Conservation (phyloP, 192 early-diverging fungal genomes). For the Funneliformis mosseae region DNA sequence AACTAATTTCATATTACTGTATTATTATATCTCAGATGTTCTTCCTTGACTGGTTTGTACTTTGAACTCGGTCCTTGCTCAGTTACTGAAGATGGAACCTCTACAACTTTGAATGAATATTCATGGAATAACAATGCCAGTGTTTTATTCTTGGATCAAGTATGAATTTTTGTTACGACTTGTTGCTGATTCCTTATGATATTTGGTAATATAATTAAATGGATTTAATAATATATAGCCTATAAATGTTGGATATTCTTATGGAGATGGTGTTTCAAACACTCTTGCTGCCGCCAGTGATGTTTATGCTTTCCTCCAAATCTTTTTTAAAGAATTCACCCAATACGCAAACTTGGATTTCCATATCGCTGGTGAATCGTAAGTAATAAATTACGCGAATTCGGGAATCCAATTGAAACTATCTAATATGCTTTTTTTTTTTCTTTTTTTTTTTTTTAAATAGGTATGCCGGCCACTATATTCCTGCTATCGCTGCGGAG, state of each 20-base stretch:
- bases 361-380: constrained; percentile 85
- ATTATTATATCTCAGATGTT: constrained; percentile 47
- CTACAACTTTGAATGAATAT: constrained; percentile 66
- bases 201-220: constrained; percentile 12
- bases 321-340: constrained; percentile 87
- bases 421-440: neutral
- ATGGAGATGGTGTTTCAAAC: constrained; percentile 73
- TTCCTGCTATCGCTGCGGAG: constrained; percentile 85
- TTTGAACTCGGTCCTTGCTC: constrained; percentile 90
- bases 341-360: constrained; percentile 79
- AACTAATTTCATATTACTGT: too few species aligned
- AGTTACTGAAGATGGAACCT: constrained; percentile 74
- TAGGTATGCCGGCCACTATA: constrained; percentile 87
- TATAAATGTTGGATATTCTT: constrained; percentile 89
- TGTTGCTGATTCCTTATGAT: neutral
- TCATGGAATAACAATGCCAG: constrained; percentile 94
- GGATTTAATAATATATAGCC: constrained; percentile 51
- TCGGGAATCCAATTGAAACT: neutral
- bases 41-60: constrained; percentile 74
- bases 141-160: constrained; percentile 81
- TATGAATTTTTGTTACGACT: constrained; percentile 4
- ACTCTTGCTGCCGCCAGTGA: constrained; percentile 80
- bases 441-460: neutral
- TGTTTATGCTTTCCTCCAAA: constrained; percentile 90
- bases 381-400: constrained; percentile 37